phyloP scores from a whole-genome alignment of 768 basidiomycete species.

The Sarcodon aspratus region DNA sequence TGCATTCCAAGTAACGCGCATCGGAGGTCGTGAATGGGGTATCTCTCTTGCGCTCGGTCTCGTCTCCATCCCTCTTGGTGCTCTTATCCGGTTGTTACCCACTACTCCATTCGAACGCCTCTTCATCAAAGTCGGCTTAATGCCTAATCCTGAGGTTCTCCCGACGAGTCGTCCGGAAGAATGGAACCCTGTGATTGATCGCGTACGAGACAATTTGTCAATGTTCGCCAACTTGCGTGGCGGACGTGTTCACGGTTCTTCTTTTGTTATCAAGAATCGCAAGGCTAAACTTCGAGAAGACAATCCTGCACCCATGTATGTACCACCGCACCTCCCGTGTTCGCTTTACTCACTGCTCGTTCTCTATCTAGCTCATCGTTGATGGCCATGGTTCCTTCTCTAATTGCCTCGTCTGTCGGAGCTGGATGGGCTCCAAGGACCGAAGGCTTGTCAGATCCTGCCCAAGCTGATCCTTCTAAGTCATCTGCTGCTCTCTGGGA shows the following conservation, averaged over 20 bases:
- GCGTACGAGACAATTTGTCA: conserved; percentile 77
- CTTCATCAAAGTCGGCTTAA: conserved; percentile 42
- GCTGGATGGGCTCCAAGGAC: conserved; percentile 47
- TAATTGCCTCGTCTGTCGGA: conserved; percentile 66
- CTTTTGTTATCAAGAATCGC: conserved; percentile 79
- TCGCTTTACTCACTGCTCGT: conserved; percentile 13
- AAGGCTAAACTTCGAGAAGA: conserved; percentile 39
- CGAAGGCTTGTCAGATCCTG: conserved; percentile 57
- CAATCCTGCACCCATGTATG: conserved; percentile 32
- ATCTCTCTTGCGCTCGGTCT: conserved; percentile 83
- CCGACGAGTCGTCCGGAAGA: conserved; percentile 52
- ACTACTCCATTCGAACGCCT: conserved; percentile 65
- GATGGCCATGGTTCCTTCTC: conserved; percentile 67
- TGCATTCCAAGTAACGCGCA: conserved; percentile 79
- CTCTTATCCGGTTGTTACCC: conserved; percentile 68
- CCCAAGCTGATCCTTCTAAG: conserved; percentile 64
- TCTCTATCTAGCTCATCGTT: conserved; percentile 44
- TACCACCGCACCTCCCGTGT: conserved; percentile 17
- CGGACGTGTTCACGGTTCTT: conserved; percentile 77
- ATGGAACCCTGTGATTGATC: conserved; percentile 73
- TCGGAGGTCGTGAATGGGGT: conserved; percentile 84
- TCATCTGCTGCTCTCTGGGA: conserved; percentile 78
- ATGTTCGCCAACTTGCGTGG: conserved; percentile 81
- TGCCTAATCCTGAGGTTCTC: conserved; percentile 53
- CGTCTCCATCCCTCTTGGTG: conserved; percentile 83